These are phyloP conservation scores for Chytriomyces sp. DNA, from an alignment of 192 early-diverging fungal species.

Conservation along the genomic window DNA sequence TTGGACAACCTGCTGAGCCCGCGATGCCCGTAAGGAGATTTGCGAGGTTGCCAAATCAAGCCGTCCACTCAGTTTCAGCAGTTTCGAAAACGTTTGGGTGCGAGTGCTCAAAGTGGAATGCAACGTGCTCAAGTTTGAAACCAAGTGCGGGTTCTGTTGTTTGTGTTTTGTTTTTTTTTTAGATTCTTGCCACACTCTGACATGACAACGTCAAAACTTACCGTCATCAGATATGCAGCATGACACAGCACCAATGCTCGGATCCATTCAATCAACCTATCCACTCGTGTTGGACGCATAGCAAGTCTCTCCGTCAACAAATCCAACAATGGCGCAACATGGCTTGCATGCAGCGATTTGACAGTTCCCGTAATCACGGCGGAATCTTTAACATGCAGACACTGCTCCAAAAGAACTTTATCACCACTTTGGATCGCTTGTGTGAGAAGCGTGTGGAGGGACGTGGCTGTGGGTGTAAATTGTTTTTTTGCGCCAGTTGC, in stretches of 20 bases:
- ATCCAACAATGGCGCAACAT: slow-evolving; percentile 52
- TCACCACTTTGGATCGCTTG: slow-evolving; percentile 54
- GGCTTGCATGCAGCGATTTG: slow-evolving; percentile 39
- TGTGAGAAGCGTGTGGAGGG: slow-evolving; percentile 48
- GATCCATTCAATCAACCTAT: slow-evolving; percentile 54
- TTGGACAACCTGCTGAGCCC: not conserved
- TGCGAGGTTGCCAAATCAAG: slow-evolving; percentile 53
- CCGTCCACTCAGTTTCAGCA: slow-evolving; percentile 50
- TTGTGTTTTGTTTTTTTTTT: not conserved
- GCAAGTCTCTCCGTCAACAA: slow-evolving; percentile 43
- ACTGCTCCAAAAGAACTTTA: slow-evolving; percentile 47
- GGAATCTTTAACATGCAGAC: slow-evolving; percentile 40
- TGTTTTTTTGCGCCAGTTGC: not conserved
- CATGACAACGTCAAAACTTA: slow-evolving; percentile 28
- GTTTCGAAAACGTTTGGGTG: slow-evolving; percentile 36
- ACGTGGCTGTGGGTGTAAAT: slow-evolving; percentile 43
- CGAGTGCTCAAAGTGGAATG: slow-evolving; percentile 45
- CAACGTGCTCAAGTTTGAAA: slow-evolving; percentile 34
- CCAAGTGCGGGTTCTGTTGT: slow-evolving; percentile 39
- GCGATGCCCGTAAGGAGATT: slow-evolving; percentile 32
- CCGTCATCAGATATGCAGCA: slow-evolving; percentile 51
- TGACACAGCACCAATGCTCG: slow-evolving; percentile 51
- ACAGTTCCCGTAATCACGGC: slow-evolving; percentile 51
- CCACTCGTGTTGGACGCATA: slow-evolving; percentile 45
- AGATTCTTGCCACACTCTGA: not conserved